Percentiles rank a stretch among this genome's conserved stretches.
These are phyloP conservation scores for Kodamaea ohmeri DNA, from an alignment of 1,139 yeast species.

Conservation along the genomic window DNA sequence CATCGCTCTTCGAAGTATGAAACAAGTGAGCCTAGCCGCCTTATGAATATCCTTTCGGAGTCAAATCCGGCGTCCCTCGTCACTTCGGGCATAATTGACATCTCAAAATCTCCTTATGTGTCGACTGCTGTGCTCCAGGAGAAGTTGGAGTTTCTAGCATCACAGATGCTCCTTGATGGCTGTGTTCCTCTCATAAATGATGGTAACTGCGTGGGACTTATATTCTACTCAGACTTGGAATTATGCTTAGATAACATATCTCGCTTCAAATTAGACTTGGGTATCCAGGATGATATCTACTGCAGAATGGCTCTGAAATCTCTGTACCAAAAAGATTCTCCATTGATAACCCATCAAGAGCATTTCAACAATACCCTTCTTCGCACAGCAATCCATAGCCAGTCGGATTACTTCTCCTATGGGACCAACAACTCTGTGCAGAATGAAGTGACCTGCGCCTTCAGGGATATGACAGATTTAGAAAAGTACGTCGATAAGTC, in stretches of 20 bases:
- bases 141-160: conserved; percentile 37
- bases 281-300: conserved; percentile 31
- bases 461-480: conserved; percentile 37
- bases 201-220: conserved; percentile 43
- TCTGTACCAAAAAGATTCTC: conserved; percentile 13
- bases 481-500: conserved; percentile 44
- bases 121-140: conserved; percentile 31
- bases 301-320: conserved; percentile 24
- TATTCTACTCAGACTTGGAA: conserved; percentile 55
- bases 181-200: conserved; percentile 48
- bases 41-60: conserved; percentile 12
- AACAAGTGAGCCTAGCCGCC: no score
- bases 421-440: conserved; percentile 14
- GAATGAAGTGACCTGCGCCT: conserved; percentile 2
- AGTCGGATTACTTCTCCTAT: conserved; percentile 30
- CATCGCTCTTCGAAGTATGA: no score
- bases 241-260: conserved; percentile 48
- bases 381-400: conserved; percentile 4
- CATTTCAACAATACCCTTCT: conserved; percentile 7
- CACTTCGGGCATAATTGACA: conserved; percentile 26
- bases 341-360: conserved; percentile 7
- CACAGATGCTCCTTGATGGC: conserved; percentile 49
- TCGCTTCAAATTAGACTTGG: conserved; percentile 28
- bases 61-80: background rate
- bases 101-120: conserved; percentile 37